These are phyloP conservation scores for Sophora flavescens DNA, from an alignment of 306 rosid species.

Conservation along the genomic window DNA sequence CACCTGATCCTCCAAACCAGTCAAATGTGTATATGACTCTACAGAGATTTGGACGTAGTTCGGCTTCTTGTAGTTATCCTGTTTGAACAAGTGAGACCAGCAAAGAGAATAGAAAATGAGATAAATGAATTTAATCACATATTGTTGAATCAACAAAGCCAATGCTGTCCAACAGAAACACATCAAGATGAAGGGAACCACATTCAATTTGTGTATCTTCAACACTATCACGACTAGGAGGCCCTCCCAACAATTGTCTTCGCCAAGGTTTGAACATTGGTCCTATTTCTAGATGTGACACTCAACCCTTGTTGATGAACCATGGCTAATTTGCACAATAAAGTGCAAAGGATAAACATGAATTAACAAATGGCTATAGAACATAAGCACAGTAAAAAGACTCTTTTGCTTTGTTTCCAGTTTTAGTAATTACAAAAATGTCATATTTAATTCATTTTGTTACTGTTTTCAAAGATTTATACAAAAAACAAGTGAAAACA, in stretches of 20 bases:
- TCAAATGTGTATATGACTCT: constrained; percentile 90
- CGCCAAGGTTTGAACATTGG: background rate
- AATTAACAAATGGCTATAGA: background rate
- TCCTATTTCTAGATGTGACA: background rate
- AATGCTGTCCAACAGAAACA: constrained; percentile 29
- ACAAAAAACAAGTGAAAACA: too few relatives aligned
- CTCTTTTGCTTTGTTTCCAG: too few relatives aligned
- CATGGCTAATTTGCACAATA: background rate
- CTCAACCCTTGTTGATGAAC: background rate
- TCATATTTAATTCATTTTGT: too few relatives aligned
- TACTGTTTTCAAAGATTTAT: too few relatives aligned
- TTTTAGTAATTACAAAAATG: too few relatives aligned
- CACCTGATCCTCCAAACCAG: constrained; percentile 88
- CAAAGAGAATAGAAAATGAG: constrained; percentile 8
- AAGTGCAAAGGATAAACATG: background rate
- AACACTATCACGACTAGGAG: background rate
- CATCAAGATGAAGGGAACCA: background rate
- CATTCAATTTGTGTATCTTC: background rate
- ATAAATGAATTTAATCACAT: constrained; percentile 30
- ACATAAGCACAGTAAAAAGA: constrained; percentile 10
- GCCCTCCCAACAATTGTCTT: background rate
- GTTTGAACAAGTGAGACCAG: constrained; percentile 33
- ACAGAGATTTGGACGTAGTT: constrained; percentile 93
- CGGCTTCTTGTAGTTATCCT: constrained; percentile 84
- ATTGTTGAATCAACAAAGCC: constrained; percentile 36